phyloP scores from a whole-genome alignment of 495 filamentous ascomycete species.

The Tirmania nivea region DNA sequence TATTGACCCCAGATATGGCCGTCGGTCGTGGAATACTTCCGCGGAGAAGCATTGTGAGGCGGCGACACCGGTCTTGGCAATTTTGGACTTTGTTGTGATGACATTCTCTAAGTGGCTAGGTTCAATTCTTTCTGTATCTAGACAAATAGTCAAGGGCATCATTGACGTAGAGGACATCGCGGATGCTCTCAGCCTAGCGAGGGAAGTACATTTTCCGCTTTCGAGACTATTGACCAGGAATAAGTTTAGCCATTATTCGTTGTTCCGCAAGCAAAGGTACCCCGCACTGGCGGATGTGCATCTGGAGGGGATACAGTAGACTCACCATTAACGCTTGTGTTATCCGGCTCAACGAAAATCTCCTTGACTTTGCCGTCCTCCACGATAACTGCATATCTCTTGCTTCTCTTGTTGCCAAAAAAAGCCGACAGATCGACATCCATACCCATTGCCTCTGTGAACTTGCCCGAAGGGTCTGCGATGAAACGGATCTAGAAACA shows the following conservation, averaged over 20 bases:
- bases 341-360: conserved; percentile 73
- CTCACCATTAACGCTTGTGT: conserved; percentile 66
- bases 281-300: not conserved
- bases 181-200: not conserved
- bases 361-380: conserved; percentile 59
- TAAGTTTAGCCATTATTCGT: not conserved
- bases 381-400: conserved; percentile 68
- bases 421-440: conserved; percentile 61
- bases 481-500: conserved; percentile 47
- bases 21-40: too few relatives aligned
- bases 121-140: too few relatives aligned
- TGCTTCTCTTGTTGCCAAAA: conserved; percentile 68
- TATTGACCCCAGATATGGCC: too few relatives aligned
- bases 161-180: too few relatives aligned
- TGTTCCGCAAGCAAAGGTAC: too few relatives aligned
- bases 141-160: too few relatives aligned
- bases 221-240: not conserved
- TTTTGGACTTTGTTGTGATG: too few relatives aligned
- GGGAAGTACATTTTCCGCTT: not conserved
- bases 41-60: too few relatives aligned
- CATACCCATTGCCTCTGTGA: conserved; percentile 70
- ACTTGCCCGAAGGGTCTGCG: conserved; percentile 61
- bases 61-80: too few relatives aligned
- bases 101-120: too few relatives aligned
- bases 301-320: not conserved